Evolutionary conservation across 179 eudicot genomes (phyloP).

Genomic region (Patellifolia procumbens): DNA sequence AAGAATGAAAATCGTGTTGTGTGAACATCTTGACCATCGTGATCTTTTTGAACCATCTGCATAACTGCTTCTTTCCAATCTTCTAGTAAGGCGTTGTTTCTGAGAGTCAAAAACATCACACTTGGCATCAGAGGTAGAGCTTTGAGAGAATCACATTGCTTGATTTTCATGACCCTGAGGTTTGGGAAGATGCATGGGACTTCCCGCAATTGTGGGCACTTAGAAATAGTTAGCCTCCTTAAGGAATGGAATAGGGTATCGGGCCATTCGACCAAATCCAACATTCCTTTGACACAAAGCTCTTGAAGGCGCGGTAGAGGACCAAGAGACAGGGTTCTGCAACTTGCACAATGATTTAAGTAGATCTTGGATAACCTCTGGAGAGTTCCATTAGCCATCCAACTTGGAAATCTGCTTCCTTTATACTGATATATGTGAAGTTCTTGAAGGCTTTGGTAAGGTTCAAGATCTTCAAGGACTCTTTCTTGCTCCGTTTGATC

Average conservation of each 20-base stretch:
- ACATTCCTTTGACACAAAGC: slow-evolving; percentile 29
- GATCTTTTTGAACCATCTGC: background rate
- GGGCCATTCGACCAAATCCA: slow-evolving; percentile 20
- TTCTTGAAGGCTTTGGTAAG: slow-evolving; percentile 23
- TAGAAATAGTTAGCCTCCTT: slow-evolving; percentile 1
- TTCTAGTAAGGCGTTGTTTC: slow-evolving; percentile 16
- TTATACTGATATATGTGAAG: slow-evolving; percentile 26
- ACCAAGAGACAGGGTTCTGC: slow-evolving; percentile 31
- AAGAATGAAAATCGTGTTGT: background rate
- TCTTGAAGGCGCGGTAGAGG: slow-evolving; percentile 18
- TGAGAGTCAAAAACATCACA: slow-evolving; percentile 4
- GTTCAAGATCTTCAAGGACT: slow-evolving; percentile 33
- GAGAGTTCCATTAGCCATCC: slow-evolving; percentile 20
- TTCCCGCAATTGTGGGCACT: slow-evolving; percentile 20
- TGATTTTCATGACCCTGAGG: slow-evolving; percentile 26
- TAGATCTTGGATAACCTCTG: slow-evolving; percentile 14
- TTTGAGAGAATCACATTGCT: slow-evolving; percentile 29
- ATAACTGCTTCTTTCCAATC: background rate
- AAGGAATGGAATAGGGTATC: background rate
- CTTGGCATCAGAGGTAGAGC: slow-evolving; percentile 22
- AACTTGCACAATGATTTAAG: slow-evolving; percentile 25
- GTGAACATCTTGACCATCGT: background rate
- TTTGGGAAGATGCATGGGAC: slow-evolving; percentile 16
- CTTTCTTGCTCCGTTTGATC: slow-evolving; percentile 13
- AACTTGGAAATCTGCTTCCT: slow-evolving; percentile 23